Base-by-base conservation (phyloP, 78 protist genomes). In the Pigoraptor vietnamica region DNA sequence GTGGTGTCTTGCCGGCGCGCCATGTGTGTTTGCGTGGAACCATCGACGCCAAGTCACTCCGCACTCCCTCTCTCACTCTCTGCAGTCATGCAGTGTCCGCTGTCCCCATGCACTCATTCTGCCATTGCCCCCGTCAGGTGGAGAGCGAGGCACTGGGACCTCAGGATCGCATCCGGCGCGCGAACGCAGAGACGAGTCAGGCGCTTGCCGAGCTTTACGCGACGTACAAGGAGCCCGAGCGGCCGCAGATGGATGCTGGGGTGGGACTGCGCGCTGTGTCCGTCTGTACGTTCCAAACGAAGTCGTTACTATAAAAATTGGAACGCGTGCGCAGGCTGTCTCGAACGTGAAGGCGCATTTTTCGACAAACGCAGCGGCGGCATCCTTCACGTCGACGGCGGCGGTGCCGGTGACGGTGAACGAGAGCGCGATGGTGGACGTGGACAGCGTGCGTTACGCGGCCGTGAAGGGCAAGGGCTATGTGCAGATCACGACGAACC, bases 391-490 rank as follows among this genome's bases (percentile, higher is more conserved):
- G 39, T 39, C 84, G 34, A 91, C 93, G 0, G 40, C 93, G 33
- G 81, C 37, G 29, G 82, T 1, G 38, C 79, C 32, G 9, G 92
- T 83, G 24, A 89, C 91, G 14, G 24, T 55, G n/a, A 14, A 90
- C 40, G 29, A 10, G 19, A 2, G 84, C n/a, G 91, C 40, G 23
- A 1, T 14, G 29, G 48, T 90, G 24, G 39, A 14, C 40, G n/a
- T 2, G 33, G 91, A 90, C 21, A 29, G 24, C 0, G 83, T 90
- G 84, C 86, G 86, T 9, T 92, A 88, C 40, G 82, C 24, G 14
- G 40, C 67, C 29, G 94, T 96, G 29, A 90, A 88, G 37, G 86
- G 79, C 40, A 95, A 95, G 87, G 97, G 95, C 2, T 96, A 95
- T 40, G 97, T 90, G 2, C 87, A 82, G 25, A 19, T 96, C 29